Percentiles rank a stretch among this genome's conserved stretches.
These are phyloP conservation scores for Backusella luteola DNA, from an alignment of 192 early-diverging fungal species.

Conservation along the genomic window DNA sequence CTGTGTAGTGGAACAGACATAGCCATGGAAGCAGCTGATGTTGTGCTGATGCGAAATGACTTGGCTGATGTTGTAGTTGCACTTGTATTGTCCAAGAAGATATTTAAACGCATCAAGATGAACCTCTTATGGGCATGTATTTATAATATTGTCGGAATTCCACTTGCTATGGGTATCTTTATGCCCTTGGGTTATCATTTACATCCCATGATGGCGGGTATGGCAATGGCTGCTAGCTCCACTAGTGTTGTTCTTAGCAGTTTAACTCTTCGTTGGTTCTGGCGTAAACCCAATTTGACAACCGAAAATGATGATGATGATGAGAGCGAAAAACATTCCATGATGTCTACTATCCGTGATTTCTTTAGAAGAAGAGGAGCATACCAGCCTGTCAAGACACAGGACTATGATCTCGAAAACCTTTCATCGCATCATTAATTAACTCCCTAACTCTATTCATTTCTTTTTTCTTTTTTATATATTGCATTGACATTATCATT, in stretches of 20 bases:
- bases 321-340: neutral
- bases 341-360: neutral
- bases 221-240: slow-evolving; percentile 91
- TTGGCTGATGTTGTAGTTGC: slow-evolving; percentile 82
- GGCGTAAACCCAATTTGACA: slow-evolving; percentile 43
- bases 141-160: slow-evolving; percentile 91
- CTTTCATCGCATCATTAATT: neutral
- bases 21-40: slow-evolving; percentile 88
- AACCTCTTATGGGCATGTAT: slow-evolving; percentile 90
- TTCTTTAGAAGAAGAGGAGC: slow-evolving; percentile 3
- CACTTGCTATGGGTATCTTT: slow-evolving; percentile 90
- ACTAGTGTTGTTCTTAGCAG: slow-evolving; percentile 90
- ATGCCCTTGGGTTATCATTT: slow-evolving; percentile 80
- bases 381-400: neutral
- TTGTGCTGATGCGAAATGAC: slow-evolving; percentile 90
- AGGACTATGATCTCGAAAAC: slow-evolving; percentile 8
- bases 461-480: neutral
- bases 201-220: slow-evolving; percentile 88
- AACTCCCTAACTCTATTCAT: neutral
- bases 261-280: slow-evolving; percentile 70
- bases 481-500: no score
- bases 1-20: slow-evolving; percentile 91
- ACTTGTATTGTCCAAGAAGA: slow-evolving; percentile 77
- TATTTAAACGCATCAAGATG: slow-evolving; percentile 79
- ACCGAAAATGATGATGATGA: neutral